Percentiles rank a stretch among this genome's conserved stretches.
phyloP scores from a whole-genome alignment of 2,329 filamentous ascomycete genomes.

The Calonectria naviculata region DNA sequence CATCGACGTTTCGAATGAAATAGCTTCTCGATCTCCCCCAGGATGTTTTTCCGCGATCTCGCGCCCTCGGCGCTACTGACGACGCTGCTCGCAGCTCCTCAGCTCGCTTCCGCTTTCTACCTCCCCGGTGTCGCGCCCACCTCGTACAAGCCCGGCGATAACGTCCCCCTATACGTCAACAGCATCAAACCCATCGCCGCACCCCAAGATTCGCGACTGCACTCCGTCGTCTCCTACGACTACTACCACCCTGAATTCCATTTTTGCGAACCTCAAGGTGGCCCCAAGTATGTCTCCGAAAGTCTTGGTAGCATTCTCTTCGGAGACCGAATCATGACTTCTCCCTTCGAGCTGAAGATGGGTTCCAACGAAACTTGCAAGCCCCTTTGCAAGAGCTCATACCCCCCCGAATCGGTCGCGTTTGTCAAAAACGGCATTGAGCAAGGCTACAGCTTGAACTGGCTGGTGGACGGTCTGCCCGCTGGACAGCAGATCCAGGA shows the following conservation, averaged over 20 bases:
- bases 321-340: constrained; percentile 97
- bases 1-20: constrained; percentile 40
- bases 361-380: constrained; percentile 89
- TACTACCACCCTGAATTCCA: constrained; percentile 92
- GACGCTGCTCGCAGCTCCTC: constrained; percentile 62
- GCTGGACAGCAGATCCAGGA: constrained; percentile 88
- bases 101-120: constrained; percentile 82
- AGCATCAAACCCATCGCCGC: constrained; percentile 88
- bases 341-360: constrained; percentile 92
- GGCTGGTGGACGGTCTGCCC: constrained; percentile 93
- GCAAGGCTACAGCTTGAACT: constrained; percentile 92
- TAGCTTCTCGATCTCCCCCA: constrained; percentile 19
- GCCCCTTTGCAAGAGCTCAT: constrained; percentile 75
- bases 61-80: constrained; percentile 63
- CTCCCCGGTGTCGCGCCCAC: constrained; percentile 95
- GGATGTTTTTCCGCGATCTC: constrained; percentile 59
- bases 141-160: constrained; percentile 84
- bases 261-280: constrained; percentile 85
- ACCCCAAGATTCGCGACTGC: constrained; percentile 80
- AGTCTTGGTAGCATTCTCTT: constrained; percentile 93
- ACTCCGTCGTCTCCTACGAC: constrained; percentile 95
- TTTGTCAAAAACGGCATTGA: constrained; percentile 88
- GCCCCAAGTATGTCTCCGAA: constrained; percentile 84
- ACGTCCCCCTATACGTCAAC: constrained; percentile 92
- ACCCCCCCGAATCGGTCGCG: constrained; percentile 72